Evolutionary conservation across 2,329 filamentous ascomycete species (phyloP), one percentile per base, ranked within the genome.

Genomic region (Trichoderma aggressivum): DNA sequence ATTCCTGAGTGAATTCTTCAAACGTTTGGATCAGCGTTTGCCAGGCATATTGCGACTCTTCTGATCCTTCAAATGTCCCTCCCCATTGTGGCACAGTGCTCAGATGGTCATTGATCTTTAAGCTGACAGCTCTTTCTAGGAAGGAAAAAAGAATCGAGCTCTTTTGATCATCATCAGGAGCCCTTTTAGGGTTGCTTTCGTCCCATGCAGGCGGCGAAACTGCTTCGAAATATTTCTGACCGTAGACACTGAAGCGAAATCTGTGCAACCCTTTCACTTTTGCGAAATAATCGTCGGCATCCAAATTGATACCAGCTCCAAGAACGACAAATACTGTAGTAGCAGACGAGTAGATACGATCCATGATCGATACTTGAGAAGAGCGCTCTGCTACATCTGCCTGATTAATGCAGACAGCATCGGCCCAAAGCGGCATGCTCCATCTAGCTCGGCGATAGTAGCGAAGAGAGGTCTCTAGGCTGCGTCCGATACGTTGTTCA

Each of bases 361-460:
- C 63, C 63, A 71, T 71, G 56, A 71, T 50, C 3, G 59, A 55
- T 32, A 71, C 59, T 30, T 71, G 55, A 12, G 70, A 65, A 18
- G 50, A 59, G 24, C 64, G 64, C 50, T 71, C 70, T 12, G 39
- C 28, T 10, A 63, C 7, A 50, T 71, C 64, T 11, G 3, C 58
- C 36, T 70, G 70, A 59, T 70, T 26, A 32, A 70, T 72, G 64
- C 70, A 70, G 26, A 70, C 14, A 18, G 70, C 70, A n/a, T 70
- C 70, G 1, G 50, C 58, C 70, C 70, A 72, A 3, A 72, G 60
- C 21, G 43, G 62, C 43, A 65, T 55, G 30, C 43, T 18, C 43
- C 62, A 65, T 10, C 43, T 43, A 34, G 62, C 43, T 24, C 43
- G 43, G 21, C 61, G 62, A 26, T 65, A 65, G 62, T 65, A 53